phyloP scores from a whole-genome alignment of 2,329 filamentous ascomycete species.

The Plenodomus lindquistii region DNA sequence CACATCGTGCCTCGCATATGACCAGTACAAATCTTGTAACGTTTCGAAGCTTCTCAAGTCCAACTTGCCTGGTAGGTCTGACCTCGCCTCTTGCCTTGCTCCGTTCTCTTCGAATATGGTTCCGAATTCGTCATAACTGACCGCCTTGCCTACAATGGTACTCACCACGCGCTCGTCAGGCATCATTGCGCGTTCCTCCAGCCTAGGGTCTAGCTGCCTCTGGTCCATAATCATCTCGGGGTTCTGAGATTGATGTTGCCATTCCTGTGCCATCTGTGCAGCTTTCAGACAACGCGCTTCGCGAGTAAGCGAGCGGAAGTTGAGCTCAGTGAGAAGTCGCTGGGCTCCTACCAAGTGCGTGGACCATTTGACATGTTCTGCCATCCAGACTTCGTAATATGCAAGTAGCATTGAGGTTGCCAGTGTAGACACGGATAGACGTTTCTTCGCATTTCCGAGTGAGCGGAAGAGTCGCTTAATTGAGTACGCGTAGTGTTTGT shows the following conservation, averaged over 20 bases:
- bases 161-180: constrained; percentile 59
- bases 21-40: constrained; percentile 89
- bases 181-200: constrained; percentile 52
- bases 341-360: constrained; percentile 85
- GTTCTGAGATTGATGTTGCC: constrained; percentile 35
- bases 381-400: constrained; percentile 93
- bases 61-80: constrained; percentile 32
- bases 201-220: constrained; percentile 26
- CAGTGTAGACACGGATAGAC: constrained; percentile 78
- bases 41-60: constrained; percentile 83
- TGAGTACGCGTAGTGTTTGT: constrained; percentile 90
- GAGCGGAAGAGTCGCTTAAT: constrained; percentile 77
- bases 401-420: constrained; percentile 84
- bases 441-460: constrained; percentile 70
- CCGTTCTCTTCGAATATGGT: constrained; percentile 49
- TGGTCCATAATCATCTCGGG: constrained; percentile 39
- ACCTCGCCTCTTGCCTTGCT: constrained; percentile 39
- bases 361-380: constrained; percentile 94
- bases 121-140: constrained; percentile 63
- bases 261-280: constrained; percentile 48
- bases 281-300: constrained; percentile 69
- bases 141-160: constrained; percentile 59
- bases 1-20: constrained; percentile 92
- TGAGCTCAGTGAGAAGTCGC: constrained; percentile 80
- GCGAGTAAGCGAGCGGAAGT: constrained; percentile 73